Conservation (phyloP, 2,329 filamentous ascomycete genomes). For the Cercospora sp. region DNA sequence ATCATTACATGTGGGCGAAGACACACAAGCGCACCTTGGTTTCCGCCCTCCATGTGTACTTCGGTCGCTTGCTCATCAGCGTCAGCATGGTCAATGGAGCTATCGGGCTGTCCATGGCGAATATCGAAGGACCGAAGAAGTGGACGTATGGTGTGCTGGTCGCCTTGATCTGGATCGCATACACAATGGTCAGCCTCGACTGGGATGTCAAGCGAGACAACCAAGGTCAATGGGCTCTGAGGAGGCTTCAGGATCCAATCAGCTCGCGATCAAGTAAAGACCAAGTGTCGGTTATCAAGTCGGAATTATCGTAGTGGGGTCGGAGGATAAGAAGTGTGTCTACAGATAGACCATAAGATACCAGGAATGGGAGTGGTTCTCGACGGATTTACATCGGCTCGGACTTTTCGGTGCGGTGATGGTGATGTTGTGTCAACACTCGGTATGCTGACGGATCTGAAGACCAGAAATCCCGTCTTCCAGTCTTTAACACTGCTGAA, state of each 20-base stretch:
- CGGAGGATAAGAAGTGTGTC: neutral
- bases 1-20: slow-evolving; percentile 55
- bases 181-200: slow-evolving; percentile 1
- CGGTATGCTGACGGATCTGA: too few relatives aligned
- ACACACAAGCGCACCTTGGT: slow-evolving; percentile 48
- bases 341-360: neutral
- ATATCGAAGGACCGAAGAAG: slow-evolving; percentile 33
- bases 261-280: neutral
- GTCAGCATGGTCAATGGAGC: slow-evolving; percentile 61
- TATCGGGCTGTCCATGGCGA: slow-evolving; percentile 54
- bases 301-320: neutral
- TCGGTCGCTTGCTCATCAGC: slow-evolving; percentile 45
- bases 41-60: slow-evolving; percentile 43
- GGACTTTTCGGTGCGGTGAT: neutral
- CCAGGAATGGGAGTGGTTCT: neutral
- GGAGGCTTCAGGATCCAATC: neutral
- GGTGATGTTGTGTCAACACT: neutral
- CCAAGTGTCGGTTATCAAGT: neutral
- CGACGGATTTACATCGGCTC: neutral
- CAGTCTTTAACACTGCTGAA: too few relatives aligned
- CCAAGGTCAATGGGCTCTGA: slow-evolving; percentile 9
- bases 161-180: slow-evolving; percentile 32
- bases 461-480: too few relatives aligned
- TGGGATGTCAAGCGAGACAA: slow-evolving; percentile 15
- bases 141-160: slow-evolving; percentile 54